These are phyloP conservation scores for Sordaria brevicollis DNA, from an alignment of 495 filamentous ascomycete species.

Conservation along the genomic window DNA sequence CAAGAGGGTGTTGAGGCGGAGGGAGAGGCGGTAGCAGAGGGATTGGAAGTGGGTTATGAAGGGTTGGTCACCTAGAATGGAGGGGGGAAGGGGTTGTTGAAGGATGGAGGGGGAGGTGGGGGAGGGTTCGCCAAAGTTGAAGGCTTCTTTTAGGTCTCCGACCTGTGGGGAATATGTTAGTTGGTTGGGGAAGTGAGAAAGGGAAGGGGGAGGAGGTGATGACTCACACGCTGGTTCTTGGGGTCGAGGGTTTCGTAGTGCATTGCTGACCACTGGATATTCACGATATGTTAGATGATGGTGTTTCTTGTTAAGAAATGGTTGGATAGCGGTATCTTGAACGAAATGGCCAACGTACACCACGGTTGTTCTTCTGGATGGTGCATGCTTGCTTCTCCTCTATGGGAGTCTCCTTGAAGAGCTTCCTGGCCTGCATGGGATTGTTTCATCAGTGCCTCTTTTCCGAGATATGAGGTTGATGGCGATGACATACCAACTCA, in stretches of 20 bases:
- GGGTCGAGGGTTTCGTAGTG: slow-evolving; percentile 83
- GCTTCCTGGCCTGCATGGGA: slow-evolving; percentile 52
- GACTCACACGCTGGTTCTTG: slow-evolving; percentile 60
- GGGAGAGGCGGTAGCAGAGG: slow-evolving; percentile 64
- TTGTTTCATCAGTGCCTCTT: neutral
- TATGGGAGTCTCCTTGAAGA: slow-evolving; percentile 57
- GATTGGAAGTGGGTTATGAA: slow-evolving; percentile 55
- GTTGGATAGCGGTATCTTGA: neutral
- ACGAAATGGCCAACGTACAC: slow-evolving; percentile 21
- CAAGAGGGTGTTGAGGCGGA: slow-evolving; percentile 61
- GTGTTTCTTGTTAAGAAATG: neutral
- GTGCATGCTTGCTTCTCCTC: slow-evolving; percentile 64
- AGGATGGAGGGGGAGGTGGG: slow-evolving; percentile 55
- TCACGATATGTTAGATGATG: neutral
- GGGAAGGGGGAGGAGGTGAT: neutral
- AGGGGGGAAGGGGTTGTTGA: slow-evolving; percentile 66
- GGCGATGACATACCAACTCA: slow-evolving; percentile 45
- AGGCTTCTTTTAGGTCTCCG: slow-evolving; percentile 90
- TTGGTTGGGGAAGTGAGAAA: neutral
- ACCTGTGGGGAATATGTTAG: slow-evolving; percentile 33
- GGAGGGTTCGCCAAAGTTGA: slow-evolving; percentile 80
- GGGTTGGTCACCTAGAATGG: slow-evolving; percentile 54
- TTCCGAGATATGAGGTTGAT: neutral
- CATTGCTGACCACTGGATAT: slow-evolving; percentile 63
- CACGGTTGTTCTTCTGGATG: slow-evolving; percentile 71